These are phyloP conservation scores for Hortaea sp. DNA, from an alignment of 2,329 filamentous ascomycete species.

Conservation along the genomic window DNA sequence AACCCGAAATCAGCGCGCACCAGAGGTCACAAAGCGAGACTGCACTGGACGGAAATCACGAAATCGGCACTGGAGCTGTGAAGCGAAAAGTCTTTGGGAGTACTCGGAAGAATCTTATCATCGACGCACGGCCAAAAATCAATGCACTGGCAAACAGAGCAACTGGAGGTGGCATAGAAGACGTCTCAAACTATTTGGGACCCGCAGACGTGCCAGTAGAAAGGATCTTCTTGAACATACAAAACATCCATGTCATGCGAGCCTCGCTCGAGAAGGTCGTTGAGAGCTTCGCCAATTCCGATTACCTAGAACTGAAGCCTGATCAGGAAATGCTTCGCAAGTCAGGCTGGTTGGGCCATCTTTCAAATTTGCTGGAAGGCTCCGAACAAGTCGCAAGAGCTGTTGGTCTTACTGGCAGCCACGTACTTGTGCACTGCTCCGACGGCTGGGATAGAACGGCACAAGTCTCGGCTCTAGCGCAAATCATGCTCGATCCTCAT, in stretches of 20 bases:
- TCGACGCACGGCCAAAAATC: slow-evolving; percentile 86
- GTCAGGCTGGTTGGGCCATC: slow-evolving; percentile 88
- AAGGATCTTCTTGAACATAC: slow-evolving; percentile 88
- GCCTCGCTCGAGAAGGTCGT: slow-evolving; percentile 79
- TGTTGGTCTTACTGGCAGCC: slow-evolving; percentile 83
- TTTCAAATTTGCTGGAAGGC: slow-evolving; percentile 72
- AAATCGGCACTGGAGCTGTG: slow-evolving; percentile 5
- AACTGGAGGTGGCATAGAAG: slow-evolving; percentile 85
- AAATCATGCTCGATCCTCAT: slow-evolving; percentile 91
- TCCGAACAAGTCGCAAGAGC: slow-evolving; percentile 75
- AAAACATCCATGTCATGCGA: slow-evolving; percentile 98
- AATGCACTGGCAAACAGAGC: slow-evolving; percentile 94
- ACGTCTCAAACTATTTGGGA: slow-evolving; percentile 94
- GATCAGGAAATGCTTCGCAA: slow-evolving; percentile 70
- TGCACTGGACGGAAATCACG: slow-evolving; percentile 8
- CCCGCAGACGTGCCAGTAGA: slow-evolving; percentile 44
- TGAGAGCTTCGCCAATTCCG: slow-evolving; percentile 84
- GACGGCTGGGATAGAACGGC: slow-evolving; percentile 98
- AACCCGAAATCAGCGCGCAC: slow-evolving; percentile 1
- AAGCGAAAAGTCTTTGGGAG: slow-evolving; percentile 62
- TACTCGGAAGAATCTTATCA: slow-evolving; percentile 86
- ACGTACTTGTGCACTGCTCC: slow-evolving; percentile 94
- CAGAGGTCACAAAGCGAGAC: slow-evolving; percentile 10
- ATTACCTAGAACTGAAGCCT: slow-evolving; percentile 72
- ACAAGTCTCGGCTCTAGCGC: slow-evolving; percentile 81